These are phyloP conservation scores for Fusarium cyanostomum DNA, from an alignment of 2,329 filamentous ascomycete genomes.

Conservation along the genomic window DNA sequence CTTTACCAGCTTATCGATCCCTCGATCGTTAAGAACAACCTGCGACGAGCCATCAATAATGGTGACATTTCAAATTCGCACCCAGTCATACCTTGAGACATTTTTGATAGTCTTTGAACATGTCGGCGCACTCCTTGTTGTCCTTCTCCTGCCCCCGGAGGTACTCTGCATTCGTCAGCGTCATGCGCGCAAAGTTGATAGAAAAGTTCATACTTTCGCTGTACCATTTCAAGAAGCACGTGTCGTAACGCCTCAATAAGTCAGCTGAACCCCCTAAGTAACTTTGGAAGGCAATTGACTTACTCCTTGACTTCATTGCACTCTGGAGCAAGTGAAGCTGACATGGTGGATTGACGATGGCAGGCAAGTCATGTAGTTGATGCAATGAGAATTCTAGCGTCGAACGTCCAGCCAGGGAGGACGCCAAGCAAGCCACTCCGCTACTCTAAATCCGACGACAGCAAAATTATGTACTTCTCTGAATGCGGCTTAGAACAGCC, in stretches of 20 bases:
- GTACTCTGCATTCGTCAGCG: slow-evolving; percentile 71
- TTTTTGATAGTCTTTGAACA: slow-evolving; percentile 89
- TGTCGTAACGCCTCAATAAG: slow-evolving; percentile 82
- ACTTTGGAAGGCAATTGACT: slow-evolving; percentile 42
- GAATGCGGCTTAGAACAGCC: no score
- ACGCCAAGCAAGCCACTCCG: slow-evolving; percentile 31
- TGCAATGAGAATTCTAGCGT: slow-evolving; percentile 31
- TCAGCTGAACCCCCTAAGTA: neutral
- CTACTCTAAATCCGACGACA: slow-evolving; percentile 14
- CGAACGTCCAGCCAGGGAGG: slow-evolving; percentile 5
- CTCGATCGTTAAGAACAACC: slow-evolving; percentile 81
- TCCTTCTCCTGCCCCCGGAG: slow-evolving; percentile 83
- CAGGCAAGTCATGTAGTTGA: slow-evolving; percentile 30
- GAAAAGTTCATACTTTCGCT: slow-evolving; percentile 80
- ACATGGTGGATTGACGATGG: slow-evolving; percentile 68
- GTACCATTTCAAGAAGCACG: slow-evolving; percentile 99
- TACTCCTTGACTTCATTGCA: slow-evolving; percentile 98
- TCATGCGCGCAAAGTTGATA: slow-evolving; percentile 17
- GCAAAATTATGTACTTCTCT: neutral
- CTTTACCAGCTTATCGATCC: slow-evolving; percentile 91
- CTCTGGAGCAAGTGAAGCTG: slow-evolving; percentile 91
- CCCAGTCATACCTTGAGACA: slow-evolving; percentile 74
- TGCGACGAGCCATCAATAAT: slow-evolving; percentile 11
- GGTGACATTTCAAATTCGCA: neutral
- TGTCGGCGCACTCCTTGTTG: slow-evolving; percentile 82